Base-by-base conservation (phyloP, 352 stramenopile genomes). In the Aphanomyces euteiches region DNA sequence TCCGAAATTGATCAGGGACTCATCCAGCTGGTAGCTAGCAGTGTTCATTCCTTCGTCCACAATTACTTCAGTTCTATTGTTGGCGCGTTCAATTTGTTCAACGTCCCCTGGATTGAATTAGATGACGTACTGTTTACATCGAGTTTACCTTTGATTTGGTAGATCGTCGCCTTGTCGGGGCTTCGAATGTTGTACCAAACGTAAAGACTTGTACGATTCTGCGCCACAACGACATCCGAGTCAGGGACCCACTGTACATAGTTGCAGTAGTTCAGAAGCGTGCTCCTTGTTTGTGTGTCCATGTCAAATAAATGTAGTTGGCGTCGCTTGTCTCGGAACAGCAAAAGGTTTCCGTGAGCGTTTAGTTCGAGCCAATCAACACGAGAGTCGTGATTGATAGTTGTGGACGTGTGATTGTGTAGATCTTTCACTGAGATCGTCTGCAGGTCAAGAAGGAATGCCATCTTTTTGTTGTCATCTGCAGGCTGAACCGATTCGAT, bases 211-310 rank as follows among this genome's bases (percentile, higher is more conserved):
- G 75, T 79, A 21, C 93, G 87, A 73, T 96, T 97, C 72, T 98
- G 94, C 6, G 95, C 93, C 7, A 98, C 95, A 3, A 98, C 90
- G 7, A 98, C 95, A 70, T 98, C 93, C 63, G 85, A 97, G 39
- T 96, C 87, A n/a, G 94, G 95, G 7, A 98, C 94, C 95, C 95
- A 98, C 76, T 98, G 93, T 47, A 98, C 94, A 74, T 98, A 98
- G 71, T 92, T 97, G 79, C 92, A 98, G 78, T 97, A 97, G 69
- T 93, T 97, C 19, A 98, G 82, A 45, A 98, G 74, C 13, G 90
- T 97, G 34, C 78, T 92, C 21, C 89, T 84, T 47, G 80, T 84
- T 67, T 98, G 91, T 8, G 82, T 76, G 28, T 93, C 83, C 28
- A 98, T 74, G 70, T 98, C 93, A 75, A 96, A 98, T 7, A 98